phyloP scores from a whole-genome alignment of 2,329 filamentous ascomycete species.

The Pyrenochaeta sp. region DNA sequence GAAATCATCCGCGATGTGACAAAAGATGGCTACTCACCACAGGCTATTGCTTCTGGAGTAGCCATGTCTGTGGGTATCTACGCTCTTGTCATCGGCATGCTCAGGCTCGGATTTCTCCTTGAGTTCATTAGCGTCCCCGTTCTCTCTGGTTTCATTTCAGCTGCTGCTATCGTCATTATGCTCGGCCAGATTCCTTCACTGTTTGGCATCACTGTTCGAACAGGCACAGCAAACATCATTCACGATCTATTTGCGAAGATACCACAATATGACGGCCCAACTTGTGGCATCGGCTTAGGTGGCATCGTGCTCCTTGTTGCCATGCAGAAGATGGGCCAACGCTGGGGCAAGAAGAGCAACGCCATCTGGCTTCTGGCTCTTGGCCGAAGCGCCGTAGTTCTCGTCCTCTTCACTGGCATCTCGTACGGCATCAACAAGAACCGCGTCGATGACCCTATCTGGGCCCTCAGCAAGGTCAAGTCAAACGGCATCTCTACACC shows the following conservation, averaged over 20 bases:
- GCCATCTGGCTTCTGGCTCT: constrained; percentile 66
- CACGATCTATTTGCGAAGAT: constrained; percentile 66
- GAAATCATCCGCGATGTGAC: constrained; percentile 64
- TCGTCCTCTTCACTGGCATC: constrained; percentile 69
- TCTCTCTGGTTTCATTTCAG: constrained; percentile 70
- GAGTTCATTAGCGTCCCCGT: constrained; percentile 72
- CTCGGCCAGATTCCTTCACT: constrained; percentile 70
- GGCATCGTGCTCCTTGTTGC: constrained; percentile 63
- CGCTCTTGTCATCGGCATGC: constrained; percentile 64
- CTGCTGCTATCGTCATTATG: constrained; percentile 70
- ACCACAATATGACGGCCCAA: constrained; percentile 64
- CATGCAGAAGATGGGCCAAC: constrained; percentile 66
- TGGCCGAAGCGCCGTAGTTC: constrained; percentile 66
- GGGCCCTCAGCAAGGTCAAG: constrained; percentile 65
- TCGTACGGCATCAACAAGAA: constrained; percentile 68
- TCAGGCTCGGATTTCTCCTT: constrained; percentile 70
- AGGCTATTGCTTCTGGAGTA: constrained; percentile 66
- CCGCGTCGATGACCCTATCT: constrained; percentile 57
- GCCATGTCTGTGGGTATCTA: constrained; percentile 70
- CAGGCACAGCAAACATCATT: constrained; percentile 64
- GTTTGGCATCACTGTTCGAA: constrained; percentile 62
- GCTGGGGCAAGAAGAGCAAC: constrained; percentile 66
- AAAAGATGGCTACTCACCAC: constrained; percentile 59
- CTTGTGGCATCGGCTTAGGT: constrained; percentile 66
- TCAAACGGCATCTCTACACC: constrained; percentile 63